phyloP scores from a whole-genome alignment of 2,329 filamentous ascomycete species.

The Alternaria novae-zelandiae region DNA sequence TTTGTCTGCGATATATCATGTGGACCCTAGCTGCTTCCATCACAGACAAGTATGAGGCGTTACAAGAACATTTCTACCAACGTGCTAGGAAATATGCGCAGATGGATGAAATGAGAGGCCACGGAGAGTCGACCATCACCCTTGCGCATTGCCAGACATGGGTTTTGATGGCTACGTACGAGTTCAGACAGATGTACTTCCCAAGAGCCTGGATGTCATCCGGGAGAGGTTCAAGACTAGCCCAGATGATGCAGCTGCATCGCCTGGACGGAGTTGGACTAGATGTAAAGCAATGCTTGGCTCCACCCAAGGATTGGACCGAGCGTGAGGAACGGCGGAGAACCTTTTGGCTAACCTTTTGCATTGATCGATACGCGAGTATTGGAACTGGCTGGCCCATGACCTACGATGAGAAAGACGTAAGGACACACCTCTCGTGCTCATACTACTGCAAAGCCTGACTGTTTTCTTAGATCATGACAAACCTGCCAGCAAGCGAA shows the following conservation, averaged over 20 bases:
- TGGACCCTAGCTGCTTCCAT: slow-evolving; percentile 92
- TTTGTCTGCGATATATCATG: slow-evolving; percentile 90
- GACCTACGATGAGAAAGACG: slow-evolving; percentile 87
- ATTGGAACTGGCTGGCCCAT: slow-evolving; percentile 98
- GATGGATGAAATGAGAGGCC: slow-evolving; percentile 87
- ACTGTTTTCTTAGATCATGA: slow-evolving; percentile 67
- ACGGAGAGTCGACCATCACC: slow-evolving; percentile 87
- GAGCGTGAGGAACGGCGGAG: slow-evolving; percentile 89
- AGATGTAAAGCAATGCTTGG: slow-evolving; percentile 91
- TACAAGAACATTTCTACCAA: slow-evolving; percentile 90
- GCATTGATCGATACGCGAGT: slow-evolving; percentile 88
- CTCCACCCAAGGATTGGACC: slow-evolving; percentile 88
- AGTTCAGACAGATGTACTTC: slow-evolving; percentile 98
- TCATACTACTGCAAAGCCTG: background rate
- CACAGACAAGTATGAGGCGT: slow-evolving; percentile 76
- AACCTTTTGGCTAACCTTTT: slow-evolving; percentile 95
- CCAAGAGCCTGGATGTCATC: slow-evolving; percentile 94
- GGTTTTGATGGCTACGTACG: slow-evolving; percentile 78
- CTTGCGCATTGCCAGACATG: slow-evolving; percentile 87
- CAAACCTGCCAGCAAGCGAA: slow-evolving; percentile 82
- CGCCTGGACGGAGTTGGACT: slow-evolving; percentile 80
- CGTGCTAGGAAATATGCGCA: slow-evolving; percentile 90
- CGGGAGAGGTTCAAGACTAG: slow-evolving; percentile 78
- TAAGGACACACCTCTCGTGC: slow-evolving; percentile 46
- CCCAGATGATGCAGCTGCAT: slow-evolving; percentile 92